Conservation (phyloP, 352 stramenopile genomes). For the Phytopythium delawarense region DNA sequence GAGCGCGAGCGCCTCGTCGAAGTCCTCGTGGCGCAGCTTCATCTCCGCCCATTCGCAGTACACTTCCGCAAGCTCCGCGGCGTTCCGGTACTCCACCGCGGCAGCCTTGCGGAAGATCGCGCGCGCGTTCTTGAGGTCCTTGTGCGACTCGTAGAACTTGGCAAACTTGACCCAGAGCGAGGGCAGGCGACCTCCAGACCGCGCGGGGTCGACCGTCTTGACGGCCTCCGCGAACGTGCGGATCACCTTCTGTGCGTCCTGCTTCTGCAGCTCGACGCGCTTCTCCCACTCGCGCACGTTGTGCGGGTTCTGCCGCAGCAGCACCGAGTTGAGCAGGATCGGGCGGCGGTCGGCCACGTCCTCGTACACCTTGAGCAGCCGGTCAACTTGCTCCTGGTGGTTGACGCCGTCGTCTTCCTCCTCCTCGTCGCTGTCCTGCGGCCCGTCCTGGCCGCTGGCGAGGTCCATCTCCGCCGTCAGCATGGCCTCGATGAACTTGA, state of each 20-base stretch:
- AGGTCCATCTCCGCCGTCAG: constrained; percentile 95
- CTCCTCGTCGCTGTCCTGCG: constrained; percentile 44
- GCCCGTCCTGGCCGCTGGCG: constrained; percentile 21
- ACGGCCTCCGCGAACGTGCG: constrained; percentile 89
- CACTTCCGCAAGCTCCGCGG: constrained; percentile 93
- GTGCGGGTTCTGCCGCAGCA: constrained; percentile 98
- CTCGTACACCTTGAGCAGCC: constrained; percentile 83
- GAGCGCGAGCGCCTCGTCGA: constrained; percentile 90
- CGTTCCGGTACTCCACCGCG: constrained; percentile 67
- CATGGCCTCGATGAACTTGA: constrained; percentile 98
- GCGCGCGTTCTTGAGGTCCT: constrained; percentile 90
- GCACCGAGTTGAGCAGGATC: constrained; percentile 93
- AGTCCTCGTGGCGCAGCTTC: constrained; percentile 94
- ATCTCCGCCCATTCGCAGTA: constrained; percentile 96
- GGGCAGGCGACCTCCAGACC: constrained; percentile 85
- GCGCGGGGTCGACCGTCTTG: constrained; percentile 87
- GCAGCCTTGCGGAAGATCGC: constrained; percentile 91
- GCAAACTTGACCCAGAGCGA: constrained; percentile 94
- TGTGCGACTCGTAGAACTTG: constrained; percentile 93
- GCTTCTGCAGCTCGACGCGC: constrained; percentile 83
- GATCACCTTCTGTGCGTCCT: constrained; percentile 61
- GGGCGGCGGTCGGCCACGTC: constrained; percentile 94
- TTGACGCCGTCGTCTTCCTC: constrained; percentile 52
- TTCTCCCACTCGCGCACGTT: constrained; percentile 98
- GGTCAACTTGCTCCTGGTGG: constrained; percentile 70